These are phyloP conservation scores for Hanseniaspora gamundiae DNA, from an alignment of 1,139 yeast genomes.

Conservation along the genomic window DNA sequence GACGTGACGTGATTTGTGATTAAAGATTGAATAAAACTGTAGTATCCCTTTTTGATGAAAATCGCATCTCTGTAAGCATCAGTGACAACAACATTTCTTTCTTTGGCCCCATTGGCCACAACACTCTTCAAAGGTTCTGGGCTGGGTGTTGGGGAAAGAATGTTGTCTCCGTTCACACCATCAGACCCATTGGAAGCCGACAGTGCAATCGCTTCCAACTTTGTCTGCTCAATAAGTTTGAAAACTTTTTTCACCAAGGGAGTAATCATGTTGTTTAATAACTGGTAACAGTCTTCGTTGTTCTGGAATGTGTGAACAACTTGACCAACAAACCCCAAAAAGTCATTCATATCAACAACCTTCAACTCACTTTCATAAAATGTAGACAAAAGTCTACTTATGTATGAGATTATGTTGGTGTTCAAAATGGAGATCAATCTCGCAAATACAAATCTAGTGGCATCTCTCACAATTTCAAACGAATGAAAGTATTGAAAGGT, in stretches of 20 bases:
- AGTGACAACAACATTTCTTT: slow-evolving; percentile 29
- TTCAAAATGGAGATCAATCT: slow-evolving; percentile 71
- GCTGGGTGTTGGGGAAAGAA: slow-evolving; percentile 8
- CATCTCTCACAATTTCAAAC: slow-evolving; percentile 64
- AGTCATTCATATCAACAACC: slow-evolving; percentile 61
- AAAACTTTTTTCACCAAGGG: slow-evolving; percentile 65
- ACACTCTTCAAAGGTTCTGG: slow-evolving; percentile 9
- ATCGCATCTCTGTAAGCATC: slow-evolving; percentile 47
- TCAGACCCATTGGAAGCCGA: slow-evolving; percentile 21
- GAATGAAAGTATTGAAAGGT: slow-evolving; percentile 66
- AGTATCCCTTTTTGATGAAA: slow-evolving; percentile 54
- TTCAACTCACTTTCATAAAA: slow-evolving; percentile 50
- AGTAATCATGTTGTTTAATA: slow-evolving; percentile 58
- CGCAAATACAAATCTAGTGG: slow-evolving; percentile 78
- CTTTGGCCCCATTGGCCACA: slow-evolving; percentile 13
- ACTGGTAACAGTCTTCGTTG: slow-evolving; percentile 56
- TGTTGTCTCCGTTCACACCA: slow-evolving; percentile 5
- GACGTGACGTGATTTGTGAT: slow-evolving; percentile 72
- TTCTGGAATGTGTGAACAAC: slow-evolving; percentile 64
- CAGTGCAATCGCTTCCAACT: slow-evolving; percentile 26
- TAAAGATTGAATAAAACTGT: slow-evolving; percentile 56
- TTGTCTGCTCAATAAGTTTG: slow-evolving; percentile 32
- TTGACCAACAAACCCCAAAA: slow-evolving; percentile 79
- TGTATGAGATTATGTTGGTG: slow-evolving; percentile 42
- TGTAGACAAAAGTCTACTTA: slow-evolving; percentile 60